A percentile compares a stretch with the other conserved stretches of the same genome.
These are phyloP conservation scores for Stephania japonica DNA, from an alignment of 164 flowering plant genomes.

Conservation along the genomic window DNA sequence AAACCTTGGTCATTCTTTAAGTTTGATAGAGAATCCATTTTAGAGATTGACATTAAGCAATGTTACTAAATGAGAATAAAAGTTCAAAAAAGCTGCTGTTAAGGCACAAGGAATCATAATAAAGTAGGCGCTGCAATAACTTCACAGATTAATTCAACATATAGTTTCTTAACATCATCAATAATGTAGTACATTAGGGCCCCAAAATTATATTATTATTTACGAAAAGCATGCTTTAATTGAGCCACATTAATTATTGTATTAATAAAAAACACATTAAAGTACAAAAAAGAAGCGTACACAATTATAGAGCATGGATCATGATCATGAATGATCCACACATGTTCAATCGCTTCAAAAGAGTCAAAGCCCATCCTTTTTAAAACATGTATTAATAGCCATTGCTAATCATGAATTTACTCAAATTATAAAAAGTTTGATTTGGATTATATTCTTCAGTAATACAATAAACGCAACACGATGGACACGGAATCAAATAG, in stretches of 20 bases:
- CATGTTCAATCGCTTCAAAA: background rate
- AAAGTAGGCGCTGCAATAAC: background rate
- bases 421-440: no score
- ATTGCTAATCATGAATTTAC: no score
- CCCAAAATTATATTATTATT: background rate
- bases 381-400: background rate
- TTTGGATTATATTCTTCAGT: no score
- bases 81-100: background rate
- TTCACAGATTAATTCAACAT: background rate
- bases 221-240: background rate
- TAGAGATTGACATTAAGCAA: background rate
- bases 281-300: background rate
- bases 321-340: background rate
- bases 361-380: background rate
- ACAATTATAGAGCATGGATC: background rate
- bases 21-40: background rate
- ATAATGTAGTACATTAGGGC: background rate
- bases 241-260: background rate
- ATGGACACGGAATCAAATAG: no score
- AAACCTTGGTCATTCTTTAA: no score
- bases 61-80: no score
- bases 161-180: background rate
- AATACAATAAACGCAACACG: no score
- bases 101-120: background rate
- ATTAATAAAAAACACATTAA: background rate